Conservation (phyloP, 148 eudicot genomes). For the Rhododendron ovatum region DNA sequence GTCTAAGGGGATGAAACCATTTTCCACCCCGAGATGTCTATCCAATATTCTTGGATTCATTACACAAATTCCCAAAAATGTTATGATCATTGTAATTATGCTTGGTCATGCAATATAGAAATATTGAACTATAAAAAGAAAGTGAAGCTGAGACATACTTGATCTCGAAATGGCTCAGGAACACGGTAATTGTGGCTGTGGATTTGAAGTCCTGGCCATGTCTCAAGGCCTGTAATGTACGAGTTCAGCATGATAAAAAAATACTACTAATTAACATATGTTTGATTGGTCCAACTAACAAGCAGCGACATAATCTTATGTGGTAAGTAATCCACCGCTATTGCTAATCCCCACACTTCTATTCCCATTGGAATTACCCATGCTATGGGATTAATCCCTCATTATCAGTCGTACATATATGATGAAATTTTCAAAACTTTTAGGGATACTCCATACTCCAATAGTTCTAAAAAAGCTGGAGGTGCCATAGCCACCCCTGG, state of each 20-base stretch:
- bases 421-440: too few relatives aligned
- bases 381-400: background rate
- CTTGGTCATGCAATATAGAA: background rate
- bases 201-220: slow-evolving; percentile 88
- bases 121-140: background rate
- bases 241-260: background rate
- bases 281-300: background rate
- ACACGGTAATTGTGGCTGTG: slow-evolving; percentile 95
- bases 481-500: too few relatives aligned
- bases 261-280: background rate
- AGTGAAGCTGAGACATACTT: slow-evolving; percentile 37
- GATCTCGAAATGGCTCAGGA: slow-evolving; percentile 67
- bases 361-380: background rate
- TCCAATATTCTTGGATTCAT: background rate
- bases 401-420: background rate
- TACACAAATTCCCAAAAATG: background rate
- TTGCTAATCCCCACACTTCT: background rate
- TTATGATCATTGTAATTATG: background rate
- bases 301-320: background rate
- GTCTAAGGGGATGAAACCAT: background rate
- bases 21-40: background rate
- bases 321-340: background rate
- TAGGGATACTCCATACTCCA: too few relatives aligned
- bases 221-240: slow-evolving; percentile 48
- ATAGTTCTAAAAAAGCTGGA: too few relatives aligned